Evolutionary conservation across 257 asterid genomes (phyloP).

Genomic region (Solanum dulcamara): DNA sequence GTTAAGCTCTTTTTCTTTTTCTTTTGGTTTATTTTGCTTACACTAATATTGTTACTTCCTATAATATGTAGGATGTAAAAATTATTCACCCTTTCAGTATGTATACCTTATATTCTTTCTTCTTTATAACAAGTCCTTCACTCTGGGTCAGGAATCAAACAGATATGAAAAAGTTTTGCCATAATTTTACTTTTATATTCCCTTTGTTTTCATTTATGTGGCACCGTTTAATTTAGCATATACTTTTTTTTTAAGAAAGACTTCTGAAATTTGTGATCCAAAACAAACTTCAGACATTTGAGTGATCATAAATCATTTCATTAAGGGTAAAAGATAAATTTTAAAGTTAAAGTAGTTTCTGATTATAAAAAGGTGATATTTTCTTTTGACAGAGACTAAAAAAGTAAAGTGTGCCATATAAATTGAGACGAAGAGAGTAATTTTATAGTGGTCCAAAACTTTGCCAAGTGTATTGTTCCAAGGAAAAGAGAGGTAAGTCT

Average conservation of each 20-base stretch:
- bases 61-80: not conserved
- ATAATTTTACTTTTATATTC: not conserved
- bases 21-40: no score
- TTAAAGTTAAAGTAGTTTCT: not conserved
- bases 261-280: not conserved
- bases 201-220: not conserved
- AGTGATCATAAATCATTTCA: not conserved
- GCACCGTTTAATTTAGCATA: not conserved
- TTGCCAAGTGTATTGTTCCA: not conserved
- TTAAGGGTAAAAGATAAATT: not conserved
- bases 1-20: not conserved
- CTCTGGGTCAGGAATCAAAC: not conserved
- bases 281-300: not conserved
- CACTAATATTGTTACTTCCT: no score
- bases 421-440: not conserved
- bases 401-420: no score
- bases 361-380: not conserved
- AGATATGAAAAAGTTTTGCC: not conserved
- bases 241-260: not conserved
- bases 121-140: not conserved
- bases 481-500: not conserved
- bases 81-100: not conserved
- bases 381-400: not conserved
- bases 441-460: not conserved
- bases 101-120: not conserved